Evolutionary conservation across 495 filamentous ascomycete species (phyloP), one percentile per base, ranked within the genome.

Genomic region (Neurospora sp.): DNA sequence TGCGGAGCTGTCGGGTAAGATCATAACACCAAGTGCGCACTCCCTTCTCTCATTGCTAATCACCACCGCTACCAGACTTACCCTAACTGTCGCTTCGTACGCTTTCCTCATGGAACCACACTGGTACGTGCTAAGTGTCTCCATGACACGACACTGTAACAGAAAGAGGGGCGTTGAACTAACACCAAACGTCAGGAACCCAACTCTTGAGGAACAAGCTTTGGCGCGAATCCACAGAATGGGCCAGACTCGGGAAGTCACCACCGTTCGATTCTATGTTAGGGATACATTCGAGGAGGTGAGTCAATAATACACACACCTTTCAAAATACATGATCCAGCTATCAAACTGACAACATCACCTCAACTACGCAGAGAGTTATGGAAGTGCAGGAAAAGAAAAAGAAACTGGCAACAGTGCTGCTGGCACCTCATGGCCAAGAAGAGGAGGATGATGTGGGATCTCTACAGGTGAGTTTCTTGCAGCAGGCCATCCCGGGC

Each of bases 51-150:
- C 0, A 6, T 38, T 27, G 74, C 48, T 16, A 37, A 73, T 31
- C 27, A 31, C 62, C 48, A 35, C 23, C 23, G 41, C 20, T 2
- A 14, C n/a, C 59, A 83, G 82, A 4, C 70, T 84, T 40, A 81
- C 79, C 2, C 74, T 85, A 1, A 83, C 83, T 1, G 81, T 71
- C 11, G 80, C 83, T 4, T 82, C 80, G 5, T 76, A 80, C 37
- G 84, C 82, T 0, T 85, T 82, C 54, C 78, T 85, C 4, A 83
- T 85, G 75, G 82, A 83, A 70, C 82, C 81, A 8, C 81, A 82
- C 39, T 83, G 81, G 81, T 79, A 75, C 37, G 72, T n/a, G 42
- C 27, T 31, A 31, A 31, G 27, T 2, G 1, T 31, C 27, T 31
- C 27, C 27, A 31, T 31, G 27, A 31, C 27, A 31, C 27, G 27